phyloP scores from a whole-genome alignment of 371 early-diverging fungal genomes.

The Cokeromyces recurvatus region DNA sequence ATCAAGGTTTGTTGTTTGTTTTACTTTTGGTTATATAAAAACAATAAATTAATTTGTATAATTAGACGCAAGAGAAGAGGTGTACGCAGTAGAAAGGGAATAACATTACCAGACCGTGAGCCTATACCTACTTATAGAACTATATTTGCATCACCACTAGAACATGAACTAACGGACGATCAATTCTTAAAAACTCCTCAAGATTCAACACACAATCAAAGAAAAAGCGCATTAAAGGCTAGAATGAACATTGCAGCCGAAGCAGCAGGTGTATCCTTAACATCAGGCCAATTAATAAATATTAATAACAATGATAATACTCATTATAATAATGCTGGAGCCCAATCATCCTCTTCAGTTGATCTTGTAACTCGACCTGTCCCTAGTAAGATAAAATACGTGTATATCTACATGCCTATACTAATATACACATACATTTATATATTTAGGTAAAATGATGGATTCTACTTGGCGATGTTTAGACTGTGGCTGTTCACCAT shows the following conservation, averaged over 20 bases:
- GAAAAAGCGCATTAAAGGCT: conserved; percentile 38
- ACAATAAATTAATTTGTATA: neutral
- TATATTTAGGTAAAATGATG: conserved; percentile 6
- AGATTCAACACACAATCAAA: conserved; percentile 24
- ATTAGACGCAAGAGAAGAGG: conserved; percentile 73
- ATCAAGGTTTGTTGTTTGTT: conserved; percentile 20
- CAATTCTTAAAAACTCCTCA: conserved; percentile 20
- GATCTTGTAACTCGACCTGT: conserved; percentile 7
- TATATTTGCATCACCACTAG: conserved; percentile 32
- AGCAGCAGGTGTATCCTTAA: conserved; percentile 31
- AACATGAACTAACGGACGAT: conserved; percentile 40
- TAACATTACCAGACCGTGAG: conserved; percentile 68
- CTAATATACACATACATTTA: neutral
- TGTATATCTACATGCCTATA: neutral
- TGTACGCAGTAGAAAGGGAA: conserved; percentile 45
- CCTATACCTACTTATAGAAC: conserved; percentile 41
- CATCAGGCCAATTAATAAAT: conserved; percentile 5
- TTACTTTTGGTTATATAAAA: neutral
- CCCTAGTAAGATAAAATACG: conserved; percentile 2
- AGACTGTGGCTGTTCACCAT: conserved; percentile 13
- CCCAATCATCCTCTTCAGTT: no score
- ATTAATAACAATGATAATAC: neutral
- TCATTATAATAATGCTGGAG: no score
- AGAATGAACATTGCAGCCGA: conserved; percentile 47
- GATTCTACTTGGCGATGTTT: conserved; percentile 7